These are phyloP conservation scores for Blastocrithidia nonstop DNA, from an alignment of 208 protist species.

Conservation along the genomic window DNA sequence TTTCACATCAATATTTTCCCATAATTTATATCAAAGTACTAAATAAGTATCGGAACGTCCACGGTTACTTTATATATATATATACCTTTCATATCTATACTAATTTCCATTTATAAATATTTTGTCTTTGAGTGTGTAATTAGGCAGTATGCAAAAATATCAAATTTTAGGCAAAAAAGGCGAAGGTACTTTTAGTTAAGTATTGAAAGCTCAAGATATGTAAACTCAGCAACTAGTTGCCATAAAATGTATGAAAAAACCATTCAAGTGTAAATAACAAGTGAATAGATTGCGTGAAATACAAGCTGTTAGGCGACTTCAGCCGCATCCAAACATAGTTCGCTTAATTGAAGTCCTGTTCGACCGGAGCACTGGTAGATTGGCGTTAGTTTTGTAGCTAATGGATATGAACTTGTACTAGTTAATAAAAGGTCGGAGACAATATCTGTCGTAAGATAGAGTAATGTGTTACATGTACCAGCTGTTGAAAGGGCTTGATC, in stretches of 20 bases:
- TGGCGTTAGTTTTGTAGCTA: conserved; percentile 95
- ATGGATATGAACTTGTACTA: conserved; percentile 98
- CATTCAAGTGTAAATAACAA: conserved; percentile 86
- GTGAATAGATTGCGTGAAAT: conserved; percentile 97
- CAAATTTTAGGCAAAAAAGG: conserved; percentile 92
- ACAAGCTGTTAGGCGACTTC: conserved; percentile 83
- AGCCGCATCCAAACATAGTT: conserved; percentile 91
- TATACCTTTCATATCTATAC: no score
- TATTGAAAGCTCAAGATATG: conserved; percentile 90
- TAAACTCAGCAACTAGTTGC: conserved; percentile 85
- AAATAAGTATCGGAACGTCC: no score
- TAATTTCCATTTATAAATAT: no score
- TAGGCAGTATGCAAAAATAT: conserved; percentile 88
- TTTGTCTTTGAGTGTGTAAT: no score
- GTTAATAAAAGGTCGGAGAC: conserved; percentile 81
- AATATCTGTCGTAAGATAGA: conserved; percentile 80
- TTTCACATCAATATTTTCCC: no score
- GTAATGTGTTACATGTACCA: conserved; percentile 83
- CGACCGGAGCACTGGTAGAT: conserved; percentile 73
- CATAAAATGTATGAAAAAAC: conserved; percentile 97
- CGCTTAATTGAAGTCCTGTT: conserved; percentile 93
- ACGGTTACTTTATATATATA: no score
- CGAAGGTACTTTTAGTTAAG: conserved; percentile 95
- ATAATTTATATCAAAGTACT: no score
- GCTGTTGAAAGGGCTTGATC: conserved; percentile 82